Evolutionary conservation across 2,329 filamentous ascomycete species (phyloP).

Genomic region (Tolypocladium paradoxum): DNA sequence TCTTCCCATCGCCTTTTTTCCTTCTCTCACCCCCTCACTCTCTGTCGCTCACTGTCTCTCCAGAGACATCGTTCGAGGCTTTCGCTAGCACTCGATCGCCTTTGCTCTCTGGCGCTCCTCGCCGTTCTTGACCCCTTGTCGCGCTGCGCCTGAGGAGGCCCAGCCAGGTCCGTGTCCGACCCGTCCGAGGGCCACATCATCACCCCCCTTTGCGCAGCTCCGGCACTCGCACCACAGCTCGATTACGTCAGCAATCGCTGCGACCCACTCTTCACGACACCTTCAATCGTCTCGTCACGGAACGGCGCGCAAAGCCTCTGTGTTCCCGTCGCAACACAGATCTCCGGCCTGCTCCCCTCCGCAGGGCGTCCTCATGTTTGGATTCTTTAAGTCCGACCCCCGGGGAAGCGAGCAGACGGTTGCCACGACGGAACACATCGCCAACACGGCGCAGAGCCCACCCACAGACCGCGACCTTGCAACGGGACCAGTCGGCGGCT

Average conservation of each 20-base stretch:
- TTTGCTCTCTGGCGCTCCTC: conserved; percentile 2
- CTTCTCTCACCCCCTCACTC: conserved; percentile 13
- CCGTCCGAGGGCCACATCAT: conserved; percentile 21
- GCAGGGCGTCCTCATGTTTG: conserved; percentile 45
- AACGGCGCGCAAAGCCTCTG: conserved; percentile 1
- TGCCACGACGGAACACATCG: conserved; percentile 19
- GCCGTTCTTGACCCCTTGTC: conserved; percentile 1
- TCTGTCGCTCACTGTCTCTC: conserved; percentile 10
- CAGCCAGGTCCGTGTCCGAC: conserved; percentile 2
- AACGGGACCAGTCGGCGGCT: conserved; percentile 3
- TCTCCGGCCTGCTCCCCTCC: conserved; percentile 10
- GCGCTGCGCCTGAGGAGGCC: conserved; percentile 2
- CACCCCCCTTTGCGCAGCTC: conserved; percentile 16
- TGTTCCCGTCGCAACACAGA: conserved; percentile 9
- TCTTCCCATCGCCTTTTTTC: conserved; percentile 15
- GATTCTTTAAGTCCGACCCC: conserved; percentile 48
- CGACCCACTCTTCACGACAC: conserved; percentile 3
- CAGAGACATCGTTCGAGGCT: conserved; percentile 26
- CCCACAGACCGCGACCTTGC: conserved; percentile 10
- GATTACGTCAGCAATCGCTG: conserved; percentile 22
- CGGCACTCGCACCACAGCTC: conserved; percentile 8
- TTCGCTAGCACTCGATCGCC: conserved; percentile 37
- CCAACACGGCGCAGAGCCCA: conserved; percentile 24
- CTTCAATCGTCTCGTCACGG: conserved; percentile 3
- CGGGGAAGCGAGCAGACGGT: conserved; percentile 44